A percentile compares a stretch with the other conserved stretches of the same genome.
These are phyloP conservation scores for Dalechampia spathulata DNA, from an alignment of 441 rosid species.

Conservation along the genomic window DNA sequence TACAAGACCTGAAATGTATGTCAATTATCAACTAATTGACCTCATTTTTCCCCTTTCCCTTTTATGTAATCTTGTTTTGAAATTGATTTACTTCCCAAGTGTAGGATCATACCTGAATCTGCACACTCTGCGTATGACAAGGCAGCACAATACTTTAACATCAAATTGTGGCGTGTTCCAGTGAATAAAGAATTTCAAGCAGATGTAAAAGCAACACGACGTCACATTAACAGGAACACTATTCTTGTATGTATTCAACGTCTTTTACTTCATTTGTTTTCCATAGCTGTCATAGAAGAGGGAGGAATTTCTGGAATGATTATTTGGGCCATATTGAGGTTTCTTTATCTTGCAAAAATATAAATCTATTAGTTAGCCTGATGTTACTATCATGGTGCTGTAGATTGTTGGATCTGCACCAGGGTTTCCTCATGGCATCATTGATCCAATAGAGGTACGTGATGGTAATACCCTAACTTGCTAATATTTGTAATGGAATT, in stretches of 20 bases:
- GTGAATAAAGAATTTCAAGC: slow-evolving; percentile 81
- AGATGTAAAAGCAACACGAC: slow-evolving; percentile 64
- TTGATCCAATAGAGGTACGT: slow-evolving; percentile 90
- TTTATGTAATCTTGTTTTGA: slow-evolving; percentile 7
- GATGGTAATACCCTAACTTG: background rate
- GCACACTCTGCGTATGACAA: slow-evolving; percentile 98
- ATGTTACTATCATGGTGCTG: slow-evolving; percentile 19
- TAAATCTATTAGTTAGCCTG: slow-evolving; percentile 12
- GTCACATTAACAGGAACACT: slow-evolving; percentile 65
- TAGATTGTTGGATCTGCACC: slow-evolving; percentile 99
- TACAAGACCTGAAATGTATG: slow-evolving; percentile 81
- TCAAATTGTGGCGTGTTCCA: slow-evolving; percentile 89
- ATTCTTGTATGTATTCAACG: slow-evolving; percentile 49
- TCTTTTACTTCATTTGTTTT: background rate
- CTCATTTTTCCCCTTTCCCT: background rate
- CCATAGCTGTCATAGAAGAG: background rate
- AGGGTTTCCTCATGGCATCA: slow-evolving; percentile 95
- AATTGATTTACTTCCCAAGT: slow-evolving; percentile 16
- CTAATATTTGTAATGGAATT: background rate
- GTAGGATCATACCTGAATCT: slow-evolving; percentile 92
- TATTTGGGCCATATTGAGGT: slow-evolving; percentile 9
- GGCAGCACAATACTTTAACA: slow-evolving; percentile 92
- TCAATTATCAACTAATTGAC: slow-evolving; percentile 1
- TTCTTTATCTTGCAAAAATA: slow-evolving; percentile 7
- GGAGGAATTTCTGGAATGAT: background rate